Evolutionary conservation across 768 basidiomycete species (phyloP).

Genomic region (Serendipita sp.): DNA sequence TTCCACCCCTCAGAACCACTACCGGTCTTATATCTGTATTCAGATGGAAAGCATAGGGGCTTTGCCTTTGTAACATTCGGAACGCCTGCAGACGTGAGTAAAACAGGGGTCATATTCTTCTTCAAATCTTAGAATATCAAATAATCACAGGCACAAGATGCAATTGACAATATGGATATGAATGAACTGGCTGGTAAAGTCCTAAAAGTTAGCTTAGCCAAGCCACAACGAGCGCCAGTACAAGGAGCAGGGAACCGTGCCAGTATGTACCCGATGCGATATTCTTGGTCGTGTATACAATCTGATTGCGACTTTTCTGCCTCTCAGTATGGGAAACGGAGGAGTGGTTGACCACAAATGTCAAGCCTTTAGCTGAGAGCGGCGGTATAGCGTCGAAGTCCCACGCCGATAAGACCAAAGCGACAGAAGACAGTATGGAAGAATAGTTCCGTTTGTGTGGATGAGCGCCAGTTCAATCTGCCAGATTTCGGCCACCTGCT

Average conservation of each 20-base stretch:
- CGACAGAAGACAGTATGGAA: slow-evolving; percentile 38
- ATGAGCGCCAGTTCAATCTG: not conserved
- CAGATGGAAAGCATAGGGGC: slow-evolving; percentile 74
- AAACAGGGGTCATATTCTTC: not conserved
- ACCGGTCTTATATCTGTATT: slow-evolving; percentile 1
- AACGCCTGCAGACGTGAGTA: slow-evolving; percentile 45
- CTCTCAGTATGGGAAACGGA: slow-evolving; percentile 84
- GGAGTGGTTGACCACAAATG: slow-evolving; percentile 75
- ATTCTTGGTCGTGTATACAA: not conserved
- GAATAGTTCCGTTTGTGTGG: slow-evolving; percentile 26
- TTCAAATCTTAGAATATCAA: not conserved
- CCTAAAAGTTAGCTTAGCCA: slow-evolving; percentile 70
- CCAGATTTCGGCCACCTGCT: not conserved
- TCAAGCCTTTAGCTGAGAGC: slow-evolving; percentile 58
- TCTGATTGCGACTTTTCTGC: not conserved
- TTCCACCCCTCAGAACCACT: slow-evolving; percentile 5
- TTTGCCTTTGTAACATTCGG: slow-evolving; percentile 86
- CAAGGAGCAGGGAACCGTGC: slow-evolving; percentile 57
- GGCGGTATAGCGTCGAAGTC: slow-evolving; percentile 35
- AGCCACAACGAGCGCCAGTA: slow-evolving; percentile 57
- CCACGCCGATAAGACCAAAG: slow-evolving; percentile 17
- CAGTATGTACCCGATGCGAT: slow-evolving; percentile 29
- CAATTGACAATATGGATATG: slow-evolving; percentile 97
- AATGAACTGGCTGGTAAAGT: slow-evolving; percentile 70
- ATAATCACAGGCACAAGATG: slow-evolving; percentile 49